These are phyloP conservation scores for Eucalyptus grandis DNA, from an alignment of 345 rosid genomes.

Conservation along the genomic window DNA sequence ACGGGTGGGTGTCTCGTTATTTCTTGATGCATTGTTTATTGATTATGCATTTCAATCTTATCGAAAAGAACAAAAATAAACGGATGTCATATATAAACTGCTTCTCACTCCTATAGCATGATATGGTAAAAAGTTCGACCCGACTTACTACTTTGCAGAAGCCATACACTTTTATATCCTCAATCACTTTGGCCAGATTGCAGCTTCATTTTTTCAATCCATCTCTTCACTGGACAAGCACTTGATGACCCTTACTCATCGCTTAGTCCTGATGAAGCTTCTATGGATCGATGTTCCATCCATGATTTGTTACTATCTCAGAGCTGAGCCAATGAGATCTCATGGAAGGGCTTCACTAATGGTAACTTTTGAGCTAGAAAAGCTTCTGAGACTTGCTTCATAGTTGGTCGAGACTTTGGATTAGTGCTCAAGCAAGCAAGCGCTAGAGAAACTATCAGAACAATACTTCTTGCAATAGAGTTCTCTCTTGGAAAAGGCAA, in stretches of 20 bases:
- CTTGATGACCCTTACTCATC: background rate
- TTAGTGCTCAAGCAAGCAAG: background rate
- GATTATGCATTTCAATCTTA: background rate
- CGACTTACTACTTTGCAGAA: background rate
- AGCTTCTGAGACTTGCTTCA: background rate
- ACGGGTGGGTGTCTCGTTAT: background rate
- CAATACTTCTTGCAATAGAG: background rate
- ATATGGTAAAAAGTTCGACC: background rate
- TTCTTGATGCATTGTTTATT: background rate
- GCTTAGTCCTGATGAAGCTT: background rate
- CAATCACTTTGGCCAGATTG: background rate
- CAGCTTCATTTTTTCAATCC: background rate
- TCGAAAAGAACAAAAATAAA: background rate
- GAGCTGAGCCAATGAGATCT: background rate
- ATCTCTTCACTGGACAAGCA: background rate
- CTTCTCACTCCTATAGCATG: too few species aligned
- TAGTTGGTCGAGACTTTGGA: background rate
- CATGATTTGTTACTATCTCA: background rate
- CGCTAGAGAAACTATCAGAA: too few species aligned
- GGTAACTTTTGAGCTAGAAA: background rate
- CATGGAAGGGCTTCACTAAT: background rate
- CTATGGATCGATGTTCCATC: background rate
- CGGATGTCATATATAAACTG: background rate
- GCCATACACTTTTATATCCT: background rate
- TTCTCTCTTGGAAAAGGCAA: background rate